Percentiles rank a stretch among this genome's conserved stretches.
These are phyloP conservation scores for Cryptococcus maquisensis DNA, from an alignment of 1,284 basidiomycete genomes.

Conservation along the genomic window DNA sequence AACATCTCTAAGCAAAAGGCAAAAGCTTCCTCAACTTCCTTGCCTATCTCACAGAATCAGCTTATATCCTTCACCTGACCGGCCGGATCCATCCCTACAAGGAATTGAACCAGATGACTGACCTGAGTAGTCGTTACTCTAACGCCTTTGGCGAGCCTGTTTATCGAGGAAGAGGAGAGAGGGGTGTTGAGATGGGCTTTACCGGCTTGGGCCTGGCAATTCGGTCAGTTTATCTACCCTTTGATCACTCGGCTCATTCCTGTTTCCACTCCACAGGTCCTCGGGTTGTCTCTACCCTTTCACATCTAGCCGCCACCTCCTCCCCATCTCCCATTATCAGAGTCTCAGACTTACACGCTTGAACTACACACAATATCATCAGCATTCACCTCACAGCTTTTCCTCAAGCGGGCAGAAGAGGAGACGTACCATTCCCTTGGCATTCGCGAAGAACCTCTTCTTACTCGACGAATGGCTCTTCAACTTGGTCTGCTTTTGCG, in stretches of 20 bases:
- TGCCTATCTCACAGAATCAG: conserved; percentile 2
- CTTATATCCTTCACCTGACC: background rate
- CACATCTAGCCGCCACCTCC: background rate
- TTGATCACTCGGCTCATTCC: background rate
- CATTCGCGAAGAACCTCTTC: conserved; percentile 38
- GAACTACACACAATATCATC: too few species aligned
- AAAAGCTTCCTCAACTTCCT: conserved; percentile 18
- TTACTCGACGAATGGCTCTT: conserved; percentile 38
- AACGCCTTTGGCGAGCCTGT: conserved; percentile 30
- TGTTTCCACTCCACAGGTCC: background rate
- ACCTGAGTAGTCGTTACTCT: conserved; percentile 35
- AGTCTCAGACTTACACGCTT: background rate
- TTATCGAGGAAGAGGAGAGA: conserved; percentile 33
- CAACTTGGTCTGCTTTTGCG: conserved; percentile 11
- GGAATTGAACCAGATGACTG: conserved; percentile 2
- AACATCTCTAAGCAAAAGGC: conserved; percentile 13
- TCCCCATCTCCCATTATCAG: background rate
- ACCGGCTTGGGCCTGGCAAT: conserved; percentile 28
- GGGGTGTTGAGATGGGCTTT: conserved; percentile 39
- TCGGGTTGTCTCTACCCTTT: background rate
- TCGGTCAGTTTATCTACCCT: background rate
- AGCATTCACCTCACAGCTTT: background rate
- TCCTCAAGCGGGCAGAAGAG: background rate
- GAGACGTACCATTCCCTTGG: conserved; percentile 27
- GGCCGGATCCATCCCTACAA: too few species aligned